phyloP scores from a whole-genome alignment of 768 basidiomycete species.

The Psilocybe cubensis region DNA sequence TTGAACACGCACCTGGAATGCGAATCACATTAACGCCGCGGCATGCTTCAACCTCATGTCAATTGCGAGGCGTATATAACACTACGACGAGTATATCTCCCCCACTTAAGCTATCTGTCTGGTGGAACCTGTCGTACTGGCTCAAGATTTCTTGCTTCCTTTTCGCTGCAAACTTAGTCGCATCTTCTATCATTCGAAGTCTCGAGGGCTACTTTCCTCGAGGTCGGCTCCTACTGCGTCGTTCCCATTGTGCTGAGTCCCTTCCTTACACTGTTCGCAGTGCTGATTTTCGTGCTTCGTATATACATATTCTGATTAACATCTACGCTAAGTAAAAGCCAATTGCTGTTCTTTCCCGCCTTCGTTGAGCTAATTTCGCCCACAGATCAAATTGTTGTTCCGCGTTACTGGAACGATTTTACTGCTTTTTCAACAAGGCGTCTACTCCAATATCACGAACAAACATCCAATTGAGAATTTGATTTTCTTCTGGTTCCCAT shows the following conservation, averaged over 20 bases:
- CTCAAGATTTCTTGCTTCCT: neutral
- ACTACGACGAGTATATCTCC: neutral
- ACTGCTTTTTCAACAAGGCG: neutral
- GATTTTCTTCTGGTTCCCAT: neutral
- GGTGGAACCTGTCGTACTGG: neutral
- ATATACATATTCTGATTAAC: neutral
- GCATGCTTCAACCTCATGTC: constrained; percentile 19
- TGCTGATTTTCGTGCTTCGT: neutral
- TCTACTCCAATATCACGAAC: neutral
- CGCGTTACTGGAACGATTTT: neutral
- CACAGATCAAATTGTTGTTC: neutral
- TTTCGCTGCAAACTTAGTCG: neutral
- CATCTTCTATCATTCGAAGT: neutral
- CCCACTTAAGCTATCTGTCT: neutral
- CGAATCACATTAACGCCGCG: constrained; percentile 11
- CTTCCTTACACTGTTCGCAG: neutral
- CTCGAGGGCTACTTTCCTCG: neutral
- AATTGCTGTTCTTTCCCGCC: neutral
- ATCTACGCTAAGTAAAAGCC: neutral
- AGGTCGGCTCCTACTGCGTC: neutral
- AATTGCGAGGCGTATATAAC: constrained; percentile 15
- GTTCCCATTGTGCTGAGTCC: neutral
- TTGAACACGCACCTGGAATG: neutral
- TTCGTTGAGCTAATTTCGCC: neutral
- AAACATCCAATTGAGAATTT: neutral